These are phyloP conservation scores for Talaromyces amestolkiae DNA, from an alignment of 2,329 filamentous ascomycete genomes.

Conservation along the genomic window DNA sequence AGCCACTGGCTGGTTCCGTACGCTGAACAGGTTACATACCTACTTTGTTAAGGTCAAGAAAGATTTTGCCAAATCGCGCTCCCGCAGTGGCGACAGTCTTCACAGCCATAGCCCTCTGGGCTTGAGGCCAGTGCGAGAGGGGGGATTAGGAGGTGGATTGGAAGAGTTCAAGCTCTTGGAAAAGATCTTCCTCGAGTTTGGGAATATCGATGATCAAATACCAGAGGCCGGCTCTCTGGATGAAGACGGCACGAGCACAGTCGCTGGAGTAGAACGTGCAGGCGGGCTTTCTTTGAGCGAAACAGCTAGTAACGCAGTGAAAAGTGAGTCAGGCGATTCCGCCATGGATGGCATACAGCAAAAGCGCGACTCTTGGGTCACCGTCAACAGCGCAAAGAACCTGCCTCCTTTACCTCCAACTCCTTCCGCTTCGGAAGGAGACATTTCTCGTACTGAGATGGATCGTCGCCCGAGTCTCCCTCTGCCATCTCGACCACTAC, in stretches of 20 bases:
- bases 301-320: slow-evolving; percentile 41
- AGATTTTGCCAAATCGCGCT: slow-evolving; percentile 35
- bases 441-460: slow-evolving; percentile 18
- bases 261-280: slow-evolving; percentile 12
- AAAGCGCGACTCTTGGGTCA: slow-evolving; percentile 44
- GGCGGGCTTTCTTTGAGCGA: slow-evolving; percentile 35
- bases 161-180: slow-evolving; percentile 44
- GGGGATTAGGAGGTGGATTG: slow-evolving; percentile 31
- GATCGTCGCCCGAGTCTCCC: slow-evolving; percentile 38
- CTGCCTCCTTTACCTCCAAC: slow-evolving; percentile 11
- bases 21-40: slow-evolving; percentile 41
- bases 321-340: slow-evolving; percentile 39
- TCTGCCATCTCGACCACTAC: slow-evolving; percentile 32
- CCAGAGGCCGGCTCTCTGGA: slow-evolving; percentile 31
- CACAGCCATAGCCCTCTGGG: slow-evolving; percentile 32
- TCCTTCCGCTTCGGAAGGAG: slow-evolving; percentile 8
- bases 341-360: slow-evolving; percentile 29
- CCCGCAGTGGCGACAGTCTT: slow-evolving; percentile 30
- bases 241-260: slow-evolving; percentile 31
- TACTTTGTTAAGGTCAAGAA: slow-evolving; percentile 42
- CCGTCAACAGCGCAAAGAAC: slow-evolving; percentile 34
- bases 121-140: slow-evolving; percentile 32
- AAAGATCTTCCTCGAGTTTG: slow-evolving; percentile 42
- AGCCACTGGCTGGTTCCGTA: slow-evolving; percentile 46
- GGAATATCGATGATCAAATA: slow-evolving; percentile 40